Percentiles rank a stretch among this genome's conserved stretches.
Evolutionary conservation across 106 monocot species (phyloP).

Genomic region (Platanthera zijinensis): DNA sequence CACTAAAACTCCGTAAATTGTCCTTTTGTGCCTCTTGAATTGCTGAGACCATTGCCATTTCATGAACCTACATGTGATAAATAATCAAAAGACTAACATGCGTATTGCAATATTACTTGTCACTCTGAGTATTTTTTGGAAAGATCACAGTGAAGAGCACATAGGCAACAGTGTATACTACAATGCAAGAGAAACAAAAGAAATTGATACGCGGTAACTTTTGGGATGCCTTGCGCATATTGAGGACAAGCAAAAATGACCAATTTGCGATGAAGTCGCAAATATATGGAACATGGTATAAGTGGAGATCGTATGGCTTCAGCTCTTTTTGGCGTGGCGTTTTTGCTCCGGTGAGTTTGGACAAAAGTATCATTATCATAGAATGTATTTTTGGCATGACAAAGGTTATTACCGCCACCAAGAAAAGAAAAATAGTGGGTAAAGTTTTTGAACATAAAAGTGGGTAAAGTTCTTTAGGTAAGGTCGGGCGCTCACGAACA

Average conservation of each 20-base stretch:
- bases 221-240: background rate
- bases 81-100: background rate
- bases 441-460: too few relatives aligned
- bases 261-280: background rate
- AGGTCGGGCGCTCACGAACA: too few relatives aligned
- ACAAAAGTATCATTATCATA: too few relatives aligned
- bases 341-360: too few relatives aligned
- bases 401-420: too few relatives aligned
- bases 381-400: too few relatives aligned
- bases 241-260: background rate
- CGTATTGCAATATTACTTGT: background rate
- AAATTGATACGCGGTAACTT: background rate
- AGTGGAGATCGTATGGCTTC: background rate
- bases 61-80: slow-evolving; percentile 64
- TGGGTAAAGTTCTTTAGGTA: too few relatives aligned
- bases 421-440: too few relatives aligned
- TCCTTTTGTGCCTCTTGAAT: slow-evolving; percentile 99
- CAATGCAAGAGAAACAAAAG: background rate
- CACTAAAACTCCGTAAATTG: slow-evolving; percentile 80
- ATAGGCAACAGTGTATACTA: background rate
- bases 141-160: background rate
- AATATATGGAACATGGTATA: background rate
- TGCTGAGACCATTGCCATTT: slow-evolving; percentile 93
- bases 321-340: too few relatives aligned
- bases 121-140: background rate